Evolutionary conservation across 257 asterid genomes (phyloP).

Genomic region (Nyctanthes arbortristis): DNA sequence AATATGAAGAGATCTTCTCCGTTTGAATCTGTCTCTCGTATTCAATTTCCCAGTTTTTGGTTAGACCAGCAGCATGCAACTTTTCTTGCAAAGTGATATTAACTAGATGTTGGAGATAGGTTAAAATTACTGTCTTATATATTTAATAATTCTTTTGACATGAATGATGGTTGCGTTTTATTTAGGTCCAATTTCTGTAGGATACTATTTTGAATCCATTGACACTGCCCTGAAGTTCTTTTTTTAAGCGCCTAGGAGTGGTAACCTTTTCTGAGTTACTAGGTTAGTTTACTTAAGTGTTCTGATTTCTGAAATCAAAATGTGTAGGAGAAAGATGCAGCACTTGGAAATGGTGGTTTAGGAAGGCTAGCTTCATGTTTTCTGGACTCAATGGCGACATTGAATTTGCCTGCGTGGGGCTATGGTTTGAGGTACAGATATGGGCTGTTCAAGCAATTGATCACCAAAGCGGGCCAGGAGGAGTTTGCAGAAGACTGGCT

Average conservation of each 20-base stretch:
- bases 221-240: not conserved
- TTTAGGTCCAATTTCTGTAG: not conserved
- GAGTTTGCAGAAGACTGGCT: constrained; percentile 96
- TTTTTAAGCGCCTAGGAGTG: not conserved
- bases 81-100: not conserved
- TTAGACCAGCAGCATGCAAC: not conserved
- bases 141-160: not conserved
- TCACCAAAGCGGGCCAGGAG: constrained; percentile 85
- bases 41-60: not conserved
- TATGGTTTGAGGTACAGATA: constrained; percentile 97
- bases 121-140: not conserved
- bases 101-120: not conserved
- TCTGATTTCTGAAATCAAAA: constrained; percentile 28
- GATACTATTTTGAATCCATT: not conserved
- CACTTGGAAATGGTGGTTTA: constrained; percentile 98
- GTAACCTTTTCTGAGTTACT: not conserved
- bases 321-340: constrained; percentile 95
- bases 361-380: constrained; percentile 99
- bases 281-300: constrained; percentile 3
- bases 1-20: not conserved
- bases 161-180: not conserved
- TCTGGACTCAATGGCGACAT: constrained; percentile 97
- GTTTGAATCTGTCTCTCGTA: constrained; percentile 3
- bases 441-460: constrained; percentile 91
- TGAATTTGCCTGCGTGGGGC: constrained; percentile 99